Conservation (phyloP, 78 protist species). For the Dictyostelium firmibasis region DNA sequence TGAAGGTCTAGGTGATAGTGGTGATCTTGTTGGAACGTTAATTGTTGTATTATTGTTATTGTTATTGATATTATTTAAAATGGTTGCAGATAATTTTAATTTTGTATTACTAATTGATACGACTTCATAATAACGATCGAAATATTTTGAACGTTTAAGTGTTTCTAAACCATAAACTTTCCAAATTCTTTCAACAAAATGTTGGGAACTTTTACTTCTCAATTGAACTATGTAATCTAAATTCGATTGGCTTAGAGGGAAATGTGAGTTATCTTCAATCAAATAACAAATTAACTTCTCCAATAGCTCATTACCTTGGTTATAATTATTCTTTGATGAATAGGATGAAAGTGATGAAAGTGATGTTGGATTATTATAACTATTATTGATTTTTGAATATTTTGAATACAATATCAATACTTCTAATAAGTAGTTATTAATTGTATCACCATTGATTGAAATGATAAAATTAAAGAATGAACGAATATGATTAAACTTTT, state of each 20-base stretch:
- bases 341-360: not conserved
- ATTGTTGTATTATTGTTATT: not conserved
- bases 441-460: not conserved
- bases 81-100: not conserved
- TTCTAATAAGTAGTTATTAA: not conserved
- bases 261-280: not conserved
- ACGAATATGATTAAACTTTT: not conserved
- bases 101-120: not conserved
- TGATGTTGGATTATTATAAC: not conserved
- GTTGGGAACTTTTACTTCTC: not conserved
- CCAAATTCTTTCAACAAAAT: not conserved
- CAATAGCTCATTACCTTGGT: not conserved
- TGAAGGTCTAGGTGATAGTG: conserved; percentile 6
- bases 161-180: not conserved
- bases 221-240: not conserved
- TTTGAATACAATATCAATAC: not conserved
- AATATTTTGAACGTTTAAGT: not conserved
- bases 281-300: not conserved
- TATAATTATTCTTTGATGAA: not conserved
- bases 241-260: not conserved
- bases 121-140: not conserved
- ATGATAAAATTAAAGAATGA: not conserved
- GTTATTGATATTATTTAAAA: not conserved
- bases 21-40: not conserved
- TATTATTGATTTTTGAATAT: not conserved